phyloP scores from a whole-genome alignment of 495 filamentous ascomycete genomes.

The Lasiosphaeria hispida region DNA sequence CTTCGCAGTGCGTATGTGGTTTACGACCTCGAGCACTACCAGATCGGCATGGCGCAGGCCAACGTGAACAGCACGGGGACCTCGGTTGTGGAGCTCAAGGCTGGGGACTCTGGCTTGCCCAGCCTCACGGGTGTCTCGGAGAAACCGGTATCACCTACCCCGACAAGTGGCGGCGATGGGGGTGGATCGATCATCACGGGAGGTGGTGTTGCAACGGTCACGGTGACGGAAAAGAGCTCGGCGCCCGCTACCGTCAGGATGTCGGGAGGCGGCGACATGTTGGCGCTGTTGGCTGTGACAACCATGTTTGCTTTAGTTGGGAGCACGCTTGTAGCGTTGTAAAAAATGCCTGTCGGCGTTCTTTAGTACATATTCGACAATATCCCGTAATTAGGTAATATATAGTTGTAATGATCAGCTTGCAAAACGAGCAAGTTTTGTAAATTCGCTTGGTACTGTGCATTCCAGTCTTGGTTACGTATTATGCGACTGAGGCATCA shows the following conservation, averaged over 20 bases:
- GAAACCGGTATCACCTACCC: conserved; percentile 25
- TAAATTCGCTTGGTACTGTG: no score
- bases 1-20: conserved; percentile 90
- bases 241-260: conserved; percentile 2
- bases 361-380: background rate
- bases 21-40: conserved; percentile 79
- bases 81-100: conserved; percentile 43
- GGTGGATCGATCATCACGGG: background rate
- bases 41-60: conserved; percentile 83
- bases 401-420: no score
- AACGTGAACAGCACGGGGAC: conserved; percentile 69
- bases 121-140: conserved; percentile 35
- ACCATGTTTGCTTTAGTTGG: background rate
- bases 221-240: conserved; percentile 1
- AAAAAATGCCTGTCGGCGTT: background rate
- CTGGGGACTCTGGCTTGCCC: conserved; percentile 38
- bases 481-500: no score
- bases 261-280: background rate
- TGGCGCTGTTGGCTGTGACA: conserved; percentile 1
- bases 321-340: background rate
- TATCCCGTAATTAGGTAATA: background rate
- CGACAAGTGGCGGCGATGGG: conserved; percentile 2
- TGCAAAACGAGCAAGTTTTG: no score
- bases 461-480: no score
- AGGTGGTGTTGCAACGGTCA: conserved; percentile 6